Conservation (phyloP, 495 filamentous ascomycete genomes). For the Aspergillus asperescens region DNA sequence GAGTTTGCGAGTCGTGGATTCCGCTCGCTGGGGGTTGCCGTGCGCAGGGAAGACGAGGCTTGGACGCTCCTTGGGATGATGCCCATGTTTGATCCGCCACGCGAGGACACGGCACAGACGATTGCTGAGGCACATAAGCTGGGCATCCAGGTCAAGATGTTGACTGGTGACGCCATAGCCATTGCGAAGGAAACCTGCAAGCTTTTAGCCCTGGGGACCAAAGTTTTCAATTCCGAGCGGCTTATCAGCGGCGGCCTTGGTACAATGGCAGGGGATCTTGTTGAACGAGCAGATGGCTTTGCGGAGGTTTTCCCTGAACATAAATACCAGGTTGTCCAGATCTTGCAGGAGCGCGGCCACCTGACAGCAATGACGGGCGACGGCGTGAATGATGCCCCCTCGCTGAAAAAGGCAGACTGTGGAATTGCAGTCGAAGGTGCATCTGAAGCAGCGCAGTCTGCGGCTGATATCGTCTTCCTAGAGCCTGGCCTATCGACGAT, state of each 20-base stretch:
- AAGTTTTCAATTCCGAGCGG: constrained; percentile 68
- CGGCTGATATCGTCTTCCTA: constrained; percentile 71
- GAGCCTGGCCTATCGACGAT: constrained; percentile 68
- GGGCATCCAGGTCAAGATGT: constrained; percentile 72
- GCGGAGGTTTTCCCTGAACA: constrained; percentile 94
- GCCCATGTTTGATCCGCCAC: constrained; percentile 70
- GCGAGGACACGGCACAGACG: constrained; percentile 71
- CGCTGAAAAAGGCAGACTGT: constrained; percentile 88
- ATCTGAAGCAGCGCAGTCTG: constrained; percentile 69
- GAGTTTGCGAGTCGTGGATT: constrained; percentile 72
- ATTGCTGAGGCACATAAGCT: constrained; percentile 67
- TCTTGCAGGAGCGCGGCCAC: constrained; percentile 93
- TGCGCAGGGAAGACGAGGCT: constrained; percentile 54
- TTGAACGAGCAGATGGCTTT: constrained; percentile 69
- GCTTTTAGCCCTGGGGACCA: constrained; percentile 68
- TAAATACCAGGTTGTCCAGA: constrained; percentile 96
- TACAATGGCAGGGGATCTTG: constrained; percentile 63
- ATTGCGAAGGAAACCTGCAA: constrained; percentile 76
- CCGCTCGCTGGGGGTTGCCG: constrained; percentile 67
- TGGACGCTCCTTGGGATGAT: constrained; percentile 67
- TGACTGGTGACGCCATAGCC: constrained; percentile 71
- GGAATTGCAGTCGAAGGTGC: constrained; percentile 70
- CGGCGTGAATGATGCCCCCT: constrained; percentile 95
- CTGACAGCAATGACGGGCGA: constrained; percentile 98
- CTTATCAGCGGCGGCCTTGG: constrained; percentile 67